Base-by-base conservation (phyloP, 1,284 basidiomycete genomes). In the Cutaneotrichosporon cavernicola region DNA sequence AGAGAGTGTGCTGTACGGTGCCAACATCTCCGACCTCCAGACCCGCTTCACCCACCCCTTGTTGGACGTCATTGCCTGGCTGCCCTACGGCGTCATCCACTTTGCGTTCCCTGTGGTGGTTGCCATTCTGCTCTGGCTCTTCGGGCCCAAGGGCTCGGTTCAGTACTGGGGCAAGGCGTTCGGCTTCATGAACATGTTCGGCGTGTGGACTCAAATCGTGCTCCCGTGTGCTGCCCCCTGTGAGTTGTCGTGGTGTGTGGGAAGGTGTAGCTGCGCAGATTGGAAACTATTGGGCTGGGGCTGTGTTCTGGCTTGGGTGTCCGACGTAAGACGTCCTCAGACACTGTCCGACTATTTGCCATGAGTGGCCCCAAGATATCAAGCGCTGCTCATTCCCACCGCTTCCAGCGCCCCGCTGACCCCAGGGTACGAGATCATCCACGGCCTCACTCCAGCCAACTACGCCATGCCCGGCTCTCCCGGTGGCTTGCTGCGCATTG, bases 1-100 rank as follows among this genome's bases (percentile, higher is more conserved):
- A 62, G 96, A 99, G 79, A 89, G 90, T 10, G 92, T 97, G 36
- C 84, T 97, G 34, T 98, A 97, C 78, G 96, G 96, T 11, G 95
- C 93, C 58, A 98, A 97, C 82, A 95, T 98, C 67, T 94, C 91
- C 40, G 94, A 97, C 80, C 90, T 98, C 75, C 88, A 98, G 67
- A 98, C 95, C 4, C 86, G 93, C 21, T 93, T 89, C 80, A 97
- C 95, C 3, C 91, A 97, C 74, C 91, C 94, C 4, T 72, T 92
- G 30, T 86, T 99, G 59, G 96, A 99, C 77, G 86, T 99, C 66
- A 76, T 97, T 60, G 95, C 95, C 0, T 99, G 96, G 96, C 76
- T 98, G 1, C 95, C 96, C 0, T 99, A 99, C 76, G 97, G 97
- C 21, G 86, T 98, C 51, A 84, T 89, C 18, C 96, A 99, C 81